Conservation (phyloP, 2,329 filamentous ascomycete genomes). For the Fusarium concolor region DNA sequence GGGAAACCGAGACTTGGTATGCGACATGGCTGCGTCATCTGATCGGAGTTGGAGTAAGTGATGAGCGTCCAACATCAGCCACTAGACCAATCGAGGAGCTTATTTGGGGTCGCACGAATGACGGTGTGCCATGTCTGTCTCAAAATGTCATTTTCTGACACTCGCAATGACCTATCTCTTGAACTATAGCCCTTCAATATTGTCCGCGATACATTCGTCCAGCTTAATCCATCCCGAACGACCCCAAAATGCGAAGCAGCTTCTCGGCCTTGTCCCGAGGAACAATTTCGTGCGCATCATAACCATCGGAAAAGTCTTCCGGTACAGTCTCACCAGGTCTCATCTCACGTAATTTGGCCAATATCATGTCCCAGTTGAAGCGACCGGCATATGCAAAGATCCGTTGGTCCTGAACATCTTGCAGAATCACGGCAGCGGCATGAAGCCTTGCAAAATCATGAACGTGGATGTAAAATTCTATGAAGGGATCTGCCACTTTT, state of each 20-base stretch:
- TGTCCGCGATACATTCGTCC: not conserved
- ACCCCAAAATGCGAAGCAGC: not conserved
- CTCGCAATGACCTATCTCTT: not conserved
- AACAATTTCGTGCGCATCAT: not conserved
- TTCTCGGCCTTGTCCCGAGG: not conserved
- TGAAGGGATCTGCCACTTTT: no score
- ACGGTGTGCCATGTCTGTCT: not conserved
- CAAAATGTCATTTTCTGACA: not conserved
- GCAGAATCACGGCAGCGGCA: not conserved
- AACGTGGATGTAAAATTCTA: no score
- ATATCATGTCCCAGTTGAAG: not conserved
- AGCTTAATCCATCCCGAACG: not conserved
- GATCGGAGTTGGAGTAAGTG: constrained; percentile 28
- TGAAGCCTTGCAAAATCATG: not conserved
- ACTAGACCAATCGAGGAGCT: constrained; percentile 16
- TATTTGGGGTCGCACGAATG: constrained; percentile 2
- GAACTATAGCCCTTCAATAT: not conserved
- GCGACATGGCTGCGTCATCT: constrained; percentile 29
- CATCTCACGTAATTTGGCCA: not conserved
- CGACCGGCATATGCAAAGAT: not conserved
- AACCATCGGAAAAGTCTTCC: not conserved
- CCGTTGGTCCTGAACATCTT: not conserved
- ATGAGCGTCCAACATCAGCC: constrained; percentile 12
- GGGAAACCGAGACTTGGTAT: constrained; percentile 23
- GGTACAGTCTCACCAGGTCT: not conserved